Conservation (phyloP, 352 stramenopile species). For the Phytophthora vignae region DNA sequence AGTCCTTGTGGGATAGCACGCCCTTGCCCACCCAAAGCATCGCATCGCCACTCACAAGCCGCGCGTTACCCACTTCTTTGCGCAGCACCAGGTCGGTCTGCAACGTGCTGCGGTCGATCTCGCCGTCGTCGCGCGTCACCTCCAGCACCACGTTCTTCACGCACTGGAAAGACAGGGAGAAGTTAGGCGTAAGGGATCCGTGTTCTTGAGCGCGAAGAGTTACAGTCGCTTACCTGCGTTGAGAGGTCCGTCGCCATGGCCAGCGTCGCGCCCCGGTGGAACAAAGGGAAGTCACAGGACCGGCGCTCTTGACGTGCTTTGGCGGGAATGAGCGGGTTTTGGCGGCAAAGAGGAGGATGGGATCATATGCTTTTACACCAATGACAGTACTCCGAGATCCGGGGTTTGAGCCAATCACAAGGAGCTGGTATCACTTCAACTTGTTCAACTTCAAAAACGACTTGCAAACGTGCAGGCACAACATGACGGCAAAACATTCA, state of each 20-base stretch:
- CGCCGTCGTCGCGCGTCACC: conserved; percentile 53
- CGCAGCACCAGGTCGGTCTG: conserved; percentile 61
- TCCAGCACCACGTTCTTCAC: conserved; percentile 64
- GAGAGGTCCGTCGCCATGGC: conserved; percentile 37
- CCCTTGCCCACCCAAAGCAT: conserved; percentile 75
- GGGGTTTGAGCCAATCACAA: conserved; percentile 26
- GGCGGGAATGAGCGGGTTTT: conserved; percentile 42
- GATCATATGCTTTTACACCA: conserved; percentile 20
- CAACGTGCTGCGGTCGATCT: conserved; percentile 45
- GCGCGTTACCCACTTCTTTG: conserved; percentile 85
- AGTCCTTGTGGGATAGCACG: conserved; percentile 58
- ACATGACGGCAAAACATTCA: conserved; percentile 11
- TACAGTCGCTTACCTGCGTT: conserved; percentile 33
- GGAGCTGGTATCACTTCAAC: conserved; percentile 31
- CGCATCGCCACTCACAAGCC: conserved; percentile 72
- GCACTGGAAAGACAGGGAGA: conserved; percentile 42
- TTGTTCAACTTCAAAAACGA: conserved; percentile 25
- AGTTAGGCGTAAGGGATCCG: conserved; percentile 1
- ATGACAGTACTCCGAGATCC: conserved; percentile 13
- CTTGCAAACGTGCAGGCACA: background rate
- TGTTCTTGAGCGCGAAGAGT: background rate
- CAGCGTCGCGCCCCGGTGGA: conserved; percentile 10
- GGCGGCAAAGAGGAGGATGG: conserved; percentile 47
- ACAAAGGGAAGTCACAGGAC: conserved; percentile 21
- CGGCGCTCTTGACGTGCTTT: conserved; percentile 20